Evolutionary conservation across 139 green algal species (phyloP), one percentile per base, ranked within the genome.

Genomic region (Bryopsis sp.): DNA sequence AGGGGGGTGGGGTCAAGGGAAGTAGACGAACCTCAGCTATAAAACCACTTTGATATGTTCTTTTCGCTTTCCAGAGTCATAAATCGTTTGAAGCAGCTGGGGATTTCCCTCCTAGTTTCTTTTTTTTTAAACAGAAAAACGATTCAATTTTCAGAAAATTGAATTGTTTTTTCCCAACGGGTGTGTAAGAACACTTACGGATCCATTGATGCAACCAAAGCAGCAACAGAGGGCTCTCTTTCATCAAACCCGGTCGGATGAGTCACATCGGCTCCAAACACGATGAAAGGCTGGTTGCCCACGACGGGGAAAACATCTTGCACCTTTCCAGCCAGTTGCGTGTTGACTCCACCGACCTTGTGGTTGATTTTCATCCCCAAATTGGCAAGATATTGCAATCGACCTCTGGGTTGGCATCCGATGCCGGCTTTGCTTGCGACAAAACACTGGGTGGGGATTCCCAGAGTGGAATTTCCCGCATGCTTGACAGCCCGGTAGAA

Each of bases 261-360:
- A 1, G 81, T 84, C 4, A 92, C 66, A 58, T 89, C 85, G 19
- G 82, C 80, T 15, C 81, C 85, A 39, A 90, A 72, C 29, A 90
- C 58, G 72, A 92, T 89, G 73, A 89, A 87, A 34, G 82, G 81
- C 19, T 35, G 15, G 6, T 61, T 26, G 59, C 34, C 34, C 39
- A 67, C 11, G 33, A 67, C 34, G 15, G 59, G 59, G 33, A 71
- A 50, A 22, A 7, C 37, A 64, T 48, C 37, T 3, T 15, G 15
- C 35, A 31, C 6, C 37, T 8, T 36, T 36, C 7, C 36, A 34
- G 19, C 22, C n/a, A 59, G 31, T 67, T n/a, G 7, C 28, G 33
- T 48, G 32, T 71, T 71, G 28, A 47, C 6, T 8, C 64, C 64
- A 35, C 64, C 64, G 34, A 71, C 8, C 37, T 71, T 71, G 11